Conservation (phyloP, 306 rosid species). For the Sicyos baderoa region DNA sequence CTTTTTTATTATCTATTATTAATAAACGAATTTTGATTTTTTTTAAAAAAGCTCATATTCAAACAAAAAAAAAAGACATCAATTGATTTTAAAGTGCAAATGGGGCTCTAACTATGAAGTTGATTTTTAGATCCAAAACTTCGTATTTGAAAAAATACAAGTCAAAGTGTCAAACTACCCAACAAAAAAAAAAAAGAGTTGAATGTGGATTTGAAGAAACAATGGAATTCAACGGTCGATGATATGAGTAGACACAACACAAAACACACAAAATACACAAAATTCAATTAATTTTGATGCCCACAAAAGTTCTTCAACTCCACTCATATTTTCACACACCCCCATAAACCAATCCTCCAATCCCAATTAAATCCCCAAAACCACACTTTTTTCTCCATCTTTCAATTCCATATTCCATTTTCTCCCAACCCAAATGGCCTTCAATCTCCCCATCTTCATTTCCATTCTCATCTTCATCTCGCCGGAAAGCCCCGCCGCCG, state of each 20-base stretch:
- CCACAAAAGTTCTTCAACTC: not conserved
- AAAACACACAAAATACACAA: not conserved
- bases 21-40: too few relatives aligned
- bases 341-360: not conserved
- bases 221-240: not conserved
- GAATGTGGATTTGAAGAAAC: not conserved
- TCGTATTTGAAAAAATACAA: not conserved
- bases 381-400: not conserved
- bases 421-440: not conserved
- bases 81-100: too few relatives aligned
- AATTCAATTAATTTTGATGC: not conserved
- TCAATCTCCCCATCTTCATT: not conserved
- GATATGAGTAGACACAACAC: not conserved
- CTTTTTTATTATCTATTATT: too few relatives aligned
- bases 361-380: not conserved
- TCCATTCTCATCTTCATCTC: not conserved
- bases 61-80: too few relatives aligned
- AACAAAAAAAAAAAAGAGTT: not conserved
- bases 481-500: not conserved
- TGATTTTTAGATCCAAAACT: too few relatives aligned
- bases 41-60: too few relatives aligned
- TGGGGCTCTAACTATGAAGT: too few relatives aligned
- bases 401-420: too few relatives aligned
- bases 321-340: not conserved
- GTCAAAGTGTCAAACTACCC: not conserved